A percentile compares a stretch with the other conserved stretches of the same genome.
Conservation (phyloP, 2,329 filamentous ascomycete species). For the Botrytis aclada region DNA sequence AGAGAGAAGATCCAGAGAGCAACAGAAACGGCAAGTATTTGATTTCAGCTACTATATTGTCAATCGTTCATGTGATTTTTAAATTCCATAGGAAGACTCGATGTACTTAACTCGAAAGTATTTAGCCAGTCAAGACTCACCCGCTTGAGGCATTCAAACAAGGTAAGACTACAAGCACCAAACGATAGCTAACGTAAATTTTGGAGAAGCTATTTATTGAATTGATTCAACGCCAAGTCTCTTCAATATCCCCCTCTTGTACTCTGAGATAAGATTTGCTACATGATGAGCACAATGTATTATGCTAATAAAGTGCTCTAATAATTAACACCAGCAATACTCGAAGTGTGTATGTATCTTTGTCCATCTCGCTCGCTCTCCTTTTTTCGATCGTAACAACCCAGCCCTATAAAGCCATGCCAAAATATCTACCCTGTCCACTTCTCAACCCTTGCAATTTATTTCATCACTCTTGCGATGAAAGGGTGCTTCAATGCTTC, state of each 20-base stretch:
- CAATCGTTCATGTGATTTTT: neutral
- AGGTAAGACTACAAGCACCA: neutral
- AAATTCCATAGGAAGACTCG: neutral
- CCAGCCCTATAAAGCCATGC: neutral
- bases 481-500: conserved; percentile 91
- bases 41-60: neutral
- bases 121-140: neutral
- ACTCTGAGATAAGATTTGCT: neutral
- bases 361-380: neutral
- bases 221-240: neutral
- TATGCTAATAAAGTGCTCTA: neutral
- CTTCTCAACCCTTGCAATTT: neutral
- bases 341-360: neutral
- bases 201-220: neutral
- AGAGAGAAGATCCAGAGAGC: neutral
- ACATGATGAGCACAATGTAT: neutral
- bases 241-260: neutral
- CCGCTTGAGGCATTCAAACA: neutral
- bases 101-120: neutral
- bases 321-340: neutral
- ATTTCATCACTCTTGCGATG: conserved; percentile 46
- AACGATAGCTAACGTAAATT: too few species aligned
- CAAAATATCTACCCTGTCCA: neutral
- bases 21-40: neutral
- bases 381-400: neutral